Percentiles rank a stretch among this genome's conserved stretches.
Conservation (phyloP, 2,329 filamentous ascomycete genomes). For the Helicocarpus griseus region DNA sequence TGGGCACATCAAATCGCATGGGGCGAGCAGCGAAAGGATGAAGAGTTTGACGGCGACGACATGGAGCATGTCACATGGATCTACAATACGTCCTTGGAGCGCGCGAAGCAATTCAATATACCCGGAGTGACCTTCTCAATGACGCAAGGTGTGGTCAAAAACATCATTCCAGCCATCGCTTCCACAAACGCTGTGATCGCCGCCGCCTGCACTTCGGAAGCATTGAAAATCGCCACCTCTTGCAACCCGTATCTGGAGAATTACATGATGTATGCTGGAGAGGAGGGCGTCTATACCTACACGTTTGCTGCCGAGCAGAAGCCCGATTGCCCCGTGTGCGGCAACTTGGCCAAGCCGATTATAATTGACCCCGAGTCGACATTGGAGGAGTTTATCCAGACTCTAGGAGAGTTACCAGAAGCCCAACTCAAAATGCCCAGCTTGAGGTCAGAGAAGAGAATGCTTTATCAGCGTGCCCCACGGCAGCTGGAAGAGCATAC, state of each 20-base stretch:
- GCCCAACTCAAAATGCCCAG: slow-evolving; percentile 91
- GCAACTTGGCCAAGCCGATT: slow-evolving; percentile 67
- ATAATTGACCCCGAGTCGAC: slow-evolving; percentile 61
- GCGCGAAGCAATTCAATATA: slow-evolving; percentile 83
- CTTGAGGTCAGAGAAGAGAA: slow-evolving; percentile 68
- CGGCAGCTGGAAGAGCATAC: slow-evolving; percentile 76
- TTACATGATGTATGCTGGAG: slow-evolving; percentile 99
- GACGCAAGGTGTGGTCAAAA: slow-evolving; percentile 96
- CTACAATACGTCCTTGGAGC: slow-evolving; percentile 69
- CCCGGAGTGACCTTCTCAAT: slow-evolving; percentile 86
- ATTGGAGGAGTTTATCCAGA: slow-evolving; percentile 75
- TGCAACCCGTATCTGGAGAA: slow-evolving; percentile 77
- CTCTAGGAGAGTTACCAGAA: slow-evolving; percentile 71
- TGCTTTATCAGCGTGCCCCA: slow-evolving; percentile 81
- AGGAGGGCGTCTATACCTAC: slow-evolving; percentile 92
- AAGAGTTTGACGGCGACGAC: slow-evolving; percentile 86
- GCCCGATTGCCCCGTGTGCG: slow-evolving; percentile 88
- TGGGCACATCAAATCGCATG: slow-evolving; percentile 98
- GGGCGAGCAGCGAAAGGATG: slow-evolving; percentile 76
- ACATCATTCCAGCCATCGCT: slow-evolving; percentile 97
- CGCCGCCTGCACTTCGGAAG: slow-evolving; percentile 92
- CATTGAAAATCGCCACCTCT: slow-evolving; percentile 81
- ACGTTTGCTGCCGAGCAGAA: slow-evolving; percentile 95
- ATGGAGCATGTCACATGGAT: slow-evolving; percentile 97
- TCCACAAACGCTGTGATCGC: slow-evolving; percentile 96